Conservation (phyloP, 2,329 filamentous ascomycete species). For the Fusarium oxysporum region DNA sequence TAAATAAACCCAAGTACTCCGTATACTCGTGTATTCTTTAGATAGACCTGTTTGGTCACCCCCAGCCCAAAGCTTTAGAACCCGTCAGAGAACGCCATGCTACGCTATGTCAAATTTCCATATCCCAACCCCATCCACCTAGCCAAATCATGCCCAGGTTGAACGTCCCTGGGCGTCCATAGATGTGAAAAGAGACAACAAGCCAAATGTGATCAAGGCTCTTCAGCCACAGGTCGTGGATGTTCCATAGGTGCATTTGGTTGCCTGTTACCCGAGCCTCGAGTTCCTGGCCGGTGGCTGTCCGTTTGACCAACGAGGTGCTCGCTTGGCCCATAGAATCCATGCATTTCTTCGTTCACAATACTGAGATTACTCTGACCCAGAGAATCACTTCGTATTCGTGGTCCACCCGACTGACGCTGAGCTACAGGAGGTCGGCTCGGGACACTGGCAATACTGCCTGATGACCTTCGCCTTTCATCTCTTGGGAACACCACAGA, state of each 20-base stretch:
- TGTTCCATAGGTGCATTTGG: not conserved
- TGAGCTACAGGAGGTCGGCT: constrained; percentile 42
- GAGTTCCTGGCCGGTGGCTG: constrained; percentile 36
- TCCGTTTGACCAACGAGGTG: constrained; percentile 57
- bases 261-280: constrained; percentile 6
- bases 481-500: constrained; percentile 35
- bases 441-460: constrained; percentile 35
- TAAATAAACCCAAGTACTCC: not conserved
- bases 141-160: not conserved
- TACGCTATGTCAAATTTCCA: constrained; percentile 13
- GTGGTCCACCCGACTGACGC: constrained; percentile 46
- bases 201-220: not conserved
- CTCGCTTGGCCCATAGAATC: constrained; percentile 58
- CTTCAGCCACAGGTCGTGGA: constrained; percentile 2
- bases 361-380: constrained; percentile 41
- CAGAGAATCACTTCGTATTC: constrained; percentile 41
- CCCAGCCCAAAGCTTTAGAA: not conserved
- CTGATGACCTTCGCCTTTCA: constrained; percentile 45
- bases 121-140: constrained; percentile 1
- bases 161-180: not conserved
- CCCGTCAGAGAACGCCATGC: constrained; percentile 17
- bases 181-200: no score
- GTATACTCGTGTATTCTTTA: constrained; percentile 9
- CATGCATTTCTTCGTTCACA: constrained; percentile 62
- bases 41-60: not conserved